Conservation (phyloP, 495 filamentous ascomycete species). For the Penicillium atrosanguineum region DNA sequence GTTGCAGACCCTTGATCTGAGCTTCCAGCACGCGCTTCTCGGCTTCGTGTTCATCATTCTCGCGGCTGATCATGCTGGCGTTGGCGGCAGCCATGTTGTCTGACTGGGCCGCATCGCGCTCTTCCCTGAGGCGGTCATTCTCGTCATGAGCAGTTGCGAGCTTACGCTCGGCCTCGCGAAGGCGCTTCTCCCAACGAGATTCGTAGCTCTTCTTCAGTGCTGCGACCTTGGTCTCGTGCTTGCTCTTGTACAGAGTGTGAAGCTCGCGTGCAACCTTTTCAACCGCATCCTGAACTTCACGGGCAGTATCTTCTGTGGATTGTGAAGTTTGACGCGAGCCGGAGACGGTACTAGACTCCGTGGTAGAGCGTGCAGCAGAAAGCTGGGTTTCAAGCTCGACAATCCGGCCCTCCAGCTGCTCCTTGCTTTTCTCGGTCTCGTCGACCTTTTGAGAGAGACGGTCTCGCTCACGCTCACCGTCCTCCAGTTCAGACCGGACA, state of each 20-base stretch:
- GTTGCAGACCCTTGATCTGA: constrained; percentile 66
- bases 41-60: constrained; percentile 53
- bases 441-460: constrained; percentile 65
- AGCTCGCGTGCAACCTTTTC: constrained; percentile 86
- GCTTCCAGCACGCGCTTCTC: constrained; percentile 53
- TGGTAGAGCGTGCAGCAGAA: constrained; percentile 58
- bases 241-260: constrained; percentile 90
- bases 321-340: constrained; percentile 15
- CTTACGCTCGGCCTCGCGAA: constrained; percentile 68
- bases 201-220: constrained; percentile 96
- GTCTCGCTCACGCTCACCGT: constrained; percentile 72
- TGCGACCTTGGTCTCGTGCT: constrained; percentile 92
- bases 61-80: constrained; percentile 31
- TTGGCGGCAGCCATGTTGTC: constrained; percentile 47
- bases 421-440: constrained; percentile 70
- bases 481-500: constrained; percentile 77
- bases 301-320: constrained; percentile 39
- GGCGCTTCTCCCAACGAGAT: constrained; percentile 79
- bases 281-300: constrained; percentile 79
- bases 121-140: constrained; percentile 66
- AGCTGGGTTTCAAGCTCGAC: constrained; percentile 72
- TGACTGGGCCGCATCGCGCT: constrained; percentile 63
- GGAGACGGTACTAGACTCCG: constrained; percentile 8
- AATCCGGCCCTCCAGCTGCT: constrained; percentile 53
- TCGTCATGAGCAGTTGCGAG: constrained; percentile 65